phyloP scores from a whole-genome alignment of 495 filamentous ascomycete genomes.

The Venustampulla echinocandica region DNA sequence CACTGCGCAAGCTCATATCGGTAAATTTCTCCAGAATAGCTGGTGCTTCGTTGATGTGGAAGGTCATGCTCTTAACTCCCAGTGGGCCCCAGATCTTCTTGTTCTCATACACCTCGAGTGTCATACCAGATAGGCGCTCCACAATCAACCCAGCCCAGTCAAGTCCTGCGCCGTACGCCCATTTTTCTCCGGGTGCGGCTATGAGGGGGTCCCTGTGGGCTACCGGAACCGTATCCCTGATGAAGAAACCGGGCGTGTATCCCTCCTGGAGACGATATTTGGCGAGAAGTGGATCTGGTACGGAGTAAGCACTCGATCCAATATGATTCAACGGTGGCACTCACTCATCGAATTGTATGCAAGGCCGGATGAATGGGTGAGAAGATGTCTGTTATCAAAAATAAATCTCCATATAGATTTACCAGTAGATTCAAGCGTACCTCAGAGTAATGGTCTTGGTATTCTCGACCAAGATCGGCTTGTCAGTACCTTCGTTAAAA shows the following conservation, averaged over 20 bases:
- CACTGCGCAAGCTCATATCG: constrained; percentile 26
- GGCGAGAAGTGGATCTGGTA: background rate
- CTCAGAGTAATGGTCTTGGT: constrained; percentile 19
- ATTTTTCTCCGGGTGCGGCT: constrained; percentile 41
- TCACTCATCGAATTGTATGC: constrained; percentile 8
- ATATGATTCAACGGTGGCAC: background rate
- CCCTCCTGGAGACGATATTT: background rate
- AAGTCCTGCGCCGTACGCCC: constrained; percentile 38
- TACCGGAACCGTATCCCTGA: background rate
- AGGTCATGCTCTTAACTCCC: constrained; percentile 40
- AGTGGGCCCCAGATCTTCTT: constrained; percentile 48
- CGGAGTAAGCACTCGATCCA: background rate
- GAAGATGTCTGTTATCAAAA: constrained; percentile 18
- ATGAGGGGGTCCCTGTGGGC: constrained; percentile 30
- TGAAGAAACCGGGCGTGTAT: background rate
- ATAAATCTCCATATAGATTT: background rate
- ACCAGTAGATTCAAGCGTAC: background rate
- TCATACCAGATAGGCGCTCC: constrained; percentile 39
- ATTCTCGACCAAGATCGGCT: constrained; percentile 9
- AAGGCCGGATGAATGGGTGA: constrained; percentile 18
- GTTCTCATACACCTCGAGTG: constrained; percentile 49
- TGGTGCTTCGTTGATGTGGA: constrained; percentile 36
- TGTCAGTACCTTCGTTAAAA: constrained; percentile 12
- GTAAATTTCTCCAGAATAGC: constrained; percentile 31
- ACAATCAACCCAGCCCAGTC: constrained; percentile 48